Conservation (phyloP, 1,284 basidiomycete species). For the Cryptococcus sp. region DNA sequence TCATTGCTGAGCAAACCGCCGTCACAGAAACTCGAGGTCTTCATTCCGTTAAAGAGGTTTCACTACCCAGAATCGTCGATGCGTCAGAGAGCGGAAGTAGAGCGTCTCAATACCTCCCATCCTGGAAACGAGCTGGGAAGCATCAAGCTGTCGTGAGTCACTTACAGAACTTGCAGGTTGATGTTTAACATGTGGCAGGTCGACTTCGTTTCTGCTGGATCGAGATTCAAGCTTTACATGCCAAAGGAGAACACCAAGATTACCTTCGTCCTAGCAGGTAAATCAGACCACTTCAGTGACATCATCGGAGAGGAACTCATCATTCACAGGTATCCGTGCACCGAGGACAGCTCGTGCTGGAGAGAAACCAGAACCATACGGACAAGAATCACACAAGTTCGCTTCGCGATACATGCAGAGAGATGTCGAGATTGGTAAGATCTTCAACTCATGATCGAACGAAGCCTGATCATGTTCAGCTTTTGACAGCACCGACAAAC, state of each 20-base stretch:
- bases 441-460: neutral
- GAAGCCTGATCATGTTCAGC: slow-evolving; percentile 35
- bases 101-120: slow-evolving; percentile 77
- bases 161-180: neutral
- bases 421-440: slow-evolving; percentile 75
- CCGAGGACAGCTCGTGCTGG: slow-evolving; percentile 72
- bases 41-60: slow-evolving; percentile 85
- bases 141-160: slow-evolving; percentile 63
- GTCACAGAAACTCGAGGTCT: slow-evolving; percentile 74
- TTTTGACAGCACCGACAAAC: slow-evolving; percentile 84
- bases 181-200: slow-evolving; percentile 41
- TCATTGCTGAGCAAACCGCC: slow-evolving; percentile 86
- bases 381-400: slow-evolving; percentile 76
- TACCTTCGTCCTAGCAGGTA: slow-evolving; percentile 81
- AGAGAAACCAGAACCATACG: slow-evolving; percentile 88
- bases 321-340: slow-evolving; percentile 65
- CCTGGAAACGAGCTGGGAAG: slow-evolving; percentile 83
- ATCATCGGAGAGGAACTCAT: too few relatives aligned
- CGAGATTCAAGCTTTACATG: slow-evolving; percentile 85
- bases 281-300: slow-evolving; percentile 8
- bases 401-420: slow-evolving; percentile 83
- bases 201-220: slow-evolving; percentile 89
- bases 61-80: slow-evolving; percentile 66
- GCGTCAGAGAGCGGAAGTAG: slow-evolving; percentile 79
- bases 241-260: slow-evolving; percentile 88